Percentiles rank a stretch among this genome's conserved stretches.
These are phyloP conservation scores for Sporothrix dimorphospora DNA, from an alignment of 2,329 filamentous ascomycete species.

Conservation along the genomic window DNA sequence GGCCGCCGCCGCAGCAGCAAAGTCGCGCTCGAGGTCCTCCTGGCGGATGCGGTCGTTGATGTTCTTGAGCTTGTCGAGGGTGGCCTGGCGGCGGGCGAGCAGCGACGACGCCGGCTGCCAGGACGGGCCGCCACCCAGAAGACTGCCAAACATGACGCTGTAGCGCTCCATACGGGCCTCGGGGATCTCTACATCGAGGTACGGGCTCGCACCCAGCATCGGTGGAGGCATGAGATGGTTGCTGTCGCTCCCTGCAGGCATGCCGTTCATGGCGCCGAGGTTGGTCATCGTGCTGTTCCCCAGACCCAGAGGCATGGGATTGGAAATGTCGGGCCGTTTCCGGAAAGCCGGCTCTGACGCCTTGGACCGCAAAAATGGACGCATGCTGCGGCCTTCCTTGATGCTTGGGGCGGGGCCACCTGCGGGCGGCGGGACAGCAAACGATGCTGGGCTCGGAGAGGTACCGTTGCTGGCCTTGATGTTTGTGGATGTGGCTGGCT, in stretches of 20 bases:
- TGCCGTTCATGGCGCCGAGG: background rate
- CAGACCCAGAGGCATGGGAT: background rate
- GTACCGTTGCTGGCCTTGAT: background rate
- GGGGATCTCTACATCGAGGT: slow-evolving; percentile 80
- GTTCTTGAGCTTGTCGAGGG: slow-evolving; percentile 59
- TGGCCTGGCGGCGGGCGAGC: slow-evolving; percentile 61
- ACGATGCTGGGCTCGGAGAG: background rate
- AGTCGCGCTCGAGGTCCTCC: slow-evolving; percentile 39
- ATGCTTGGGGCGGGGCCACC: background rate
- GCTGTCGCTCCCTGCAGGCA: background rate
- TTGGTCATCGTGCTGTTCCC: slow-evolving; percentile 20
- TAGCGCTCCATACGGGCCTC: slow-evolving; percentile 82
- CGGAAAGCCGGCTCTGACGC: slow-evolving; percentile 33
- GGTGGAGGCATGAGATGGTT: slow-evolving; percentile 14
- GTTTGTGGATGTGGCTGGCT: slow-evolving; percentile 20
- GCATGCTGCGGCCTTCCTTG: slow-evolving; percentile 20
- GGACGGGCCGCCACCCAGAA: slow-evolving; percentile 52
- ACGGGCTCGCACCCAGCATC: slow-evolving; percentile 37
- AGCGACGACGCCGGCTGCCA: slow-evolving; percentile 46
- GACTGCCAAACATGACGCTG: slow-evolving; percentile 86
- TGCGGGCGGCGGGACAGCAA: background rate
- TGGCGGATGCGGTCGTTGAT: slow-evolving; percentile 51
- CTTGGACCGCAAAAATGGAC: slow-evolving; percentile 33
- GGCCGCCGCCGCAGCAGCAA: slow-evolving; percentile 5
- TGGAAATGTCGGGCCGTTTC: slow-evolving; percentile 8